Conservation (phyloP, 306 rosid species). For the apple (Malus domestica) region ASM211411v1 NC_041790.1:36584001-36584500, state of each 20-base stretch:
- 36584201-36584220: slow-evolving; percentile 4
- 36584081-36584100: slow-evolving; percentile 87
- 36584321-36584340: slow-evolving; percentile 70
- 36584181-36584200: neutral
- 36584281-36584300: slow-evolving; percentile 70
- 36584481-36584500: neutral
- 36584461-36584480: neutral
- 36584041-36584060: slow-evolving; percentile 13
- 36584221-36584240: slow-evolving; percentile 9
- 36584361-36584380: slow-evolving; percentile 32
- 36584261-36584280: slow-evolving; percentile 89
- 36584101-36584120: slow-evolving; percentile 79
- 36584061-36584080: slow-evolving; percentile 98
- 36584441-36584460: neutral
- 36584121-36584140: slow-evolving; percentile 83
- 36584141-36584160: slow-evolving; percentile 75
- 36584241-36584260: slow-evolving; percentile 26
- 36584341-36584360: slow-evolving; percentile 64
- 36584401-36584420: neutral
- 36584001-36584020: neutral
- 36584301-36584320: slow-evolving; percentile 71
- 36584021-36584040: neutral
- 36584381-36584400: neutral
- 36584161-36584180: slow-evolving; percentile 83
- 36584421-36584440: neutral